These are phyloP conservation scores for Fraxinus paxiana DNA, from an alignment of 305 asterid genomes.

Conservation along the genomic window DNA sequence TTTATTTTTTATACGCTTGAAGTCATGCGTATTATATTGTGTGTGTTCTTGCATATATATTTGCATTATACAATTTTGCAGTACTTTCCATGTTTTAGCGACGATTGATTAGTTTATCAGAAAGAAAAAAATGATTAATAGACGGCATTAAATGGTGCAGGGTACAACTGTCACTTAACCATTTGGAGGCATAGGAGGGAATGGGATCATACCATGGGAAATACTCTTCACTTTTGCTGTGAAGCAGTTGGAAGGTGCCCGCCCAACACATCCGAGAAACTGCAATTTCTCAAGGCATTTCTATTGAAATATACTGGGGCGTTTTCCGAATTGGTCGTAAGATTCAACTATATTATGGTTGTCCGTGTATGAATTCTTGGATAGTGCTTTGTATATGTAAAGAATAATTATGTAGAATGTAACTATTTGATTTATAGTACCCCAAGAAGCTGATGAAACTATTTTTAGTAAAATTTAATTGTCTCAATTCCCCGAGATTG, in stretches of 20 bases:
- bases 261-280: background rate
- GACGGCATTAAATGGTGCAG: slow-evolving; percentile 26
- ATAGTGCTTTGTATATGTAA: background rate
- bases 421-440: background rate
- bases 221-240: background rate
- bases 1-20: background rate
- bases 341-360: background rate
- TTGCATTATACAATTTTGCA: background rate
- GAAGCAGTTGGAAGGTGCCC: background rate
- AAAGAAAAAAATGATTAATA: background rate
- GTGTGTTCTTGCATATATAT: background rate
- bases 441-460: background rate
- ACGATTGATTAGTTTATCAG: background rate
- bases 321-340: background rate
- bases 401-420: background rate
- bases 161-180: slow-evolving; percentile 31
- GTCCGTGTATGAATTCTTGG: background rate
- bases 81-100: background rate
- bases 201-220: background rate
- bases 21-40: background rate
- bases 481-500: background rate
- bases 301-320: background rate
- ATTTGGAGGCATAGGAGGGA: background rate
- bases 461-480: background rate
- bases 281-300: background rate